phyloP scores from a whole-genome alignment of 441 rosid genomes.

The Erodium moschatum region DNA sequence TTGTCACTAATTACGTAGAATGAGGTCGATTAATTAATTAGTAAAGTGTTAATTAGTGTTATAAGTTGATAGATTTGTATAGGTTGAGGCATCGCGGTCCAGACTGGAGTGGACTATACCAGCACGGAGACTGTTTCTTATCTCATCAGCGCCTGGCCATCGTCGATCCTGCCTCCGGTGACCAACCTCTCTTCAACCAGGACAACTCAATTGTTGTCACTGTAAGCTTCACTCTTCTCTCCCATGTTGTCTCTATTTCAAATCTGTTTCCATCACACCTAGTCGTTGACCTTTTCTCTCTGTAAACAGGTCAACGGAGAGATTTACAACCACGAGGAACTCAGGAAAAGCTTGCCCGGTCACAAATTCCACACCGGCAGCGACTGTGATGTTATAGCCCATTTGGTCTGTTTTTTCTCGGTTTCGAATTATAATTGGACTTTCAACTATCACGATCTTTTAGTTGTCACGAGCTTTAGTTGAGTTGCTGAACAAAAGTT shows the following conservation, averaged over 20 bases:
- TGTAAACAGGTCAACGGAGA: constrained; percentile 72
- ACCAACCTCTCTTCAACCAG: constrained; percentile 90
- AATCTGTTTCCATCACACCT: too few species aligned
- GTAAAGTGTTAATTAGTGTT: too few species aligned
- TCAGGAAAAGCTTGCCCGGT: constrained; percentile 52
- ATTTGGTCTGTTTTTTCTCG: too few species aligned
- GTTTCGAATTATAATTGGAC: too few species aligned
- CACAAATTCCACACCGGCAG: constrained; percentile 85
- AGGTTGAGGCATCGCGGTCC: constrained; percentile 93
- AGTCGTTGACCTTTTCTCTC: too few species aligned
- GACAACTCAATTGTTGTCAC: constrained; percentile 85
- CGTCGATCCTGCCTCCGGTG: constrained; percentile 89
- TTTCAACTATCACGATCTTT: too few species aligned
- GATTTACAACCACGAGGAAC: constrained; percentile 73
- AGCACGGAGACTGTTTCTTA: constrained; percentile 63
- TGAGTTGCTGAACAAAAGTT: too few species aligned
- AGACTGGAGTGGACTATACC: constrained; percentile 93
- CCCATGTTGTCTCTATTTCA: too few species aligned
- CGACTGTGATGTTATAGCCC: constrained; percentile 97
- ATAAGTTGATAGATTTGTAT: too few species aligned
- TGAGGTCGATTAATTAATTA: too few species aligned
- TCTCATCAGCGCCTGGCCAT: constrained; percentile 95
- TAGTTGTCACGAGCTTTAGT: too few species aligned
- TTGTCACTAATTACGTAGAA: too few species aligned
- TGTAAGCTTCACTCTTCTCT: constrained; percentile 29